Conservation (phyloP, 2,329 filamentous ascomycete genomes). For the Coniochaeta ligniaria region DNA sequence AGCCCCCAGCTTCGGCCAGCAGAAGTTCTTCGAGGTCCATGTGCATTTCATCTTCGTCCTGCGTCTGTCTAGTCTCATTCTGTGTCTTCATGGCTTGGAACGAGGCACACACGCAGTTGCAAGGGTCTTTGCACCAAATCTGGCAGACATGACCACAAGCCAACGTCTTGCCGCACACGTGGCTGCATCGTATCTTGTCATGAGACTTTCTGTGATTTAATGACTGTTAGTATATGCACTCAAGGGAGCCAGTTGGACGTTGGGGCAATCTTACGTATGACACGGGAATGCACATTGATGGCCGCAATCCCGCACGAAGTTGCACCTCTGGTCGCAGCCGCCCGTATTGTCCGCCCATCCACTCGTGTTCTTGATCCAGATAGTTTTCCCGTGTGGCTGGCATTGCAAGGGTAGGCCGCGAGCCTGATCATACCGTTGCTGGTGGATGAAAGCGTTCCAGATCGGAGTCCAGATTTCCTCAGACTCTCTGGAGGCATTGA, state of each 20-base stretch:
- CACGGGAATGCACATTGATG: conserved; percentile 45
- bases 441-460: conserved; percentile 41
- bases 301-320: conserved; percentile 34
- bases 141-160: not conserved
- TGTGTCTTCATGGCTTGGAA: not conserved
- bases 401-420: conserved; percentile 57
- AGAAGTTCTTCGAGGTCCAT: not conserved
- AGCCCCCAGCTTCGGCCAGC: not conserved
- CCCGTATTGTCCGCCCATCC: conserved; percentile 43
- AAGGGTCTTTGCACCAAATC: conserved; percentile 1
- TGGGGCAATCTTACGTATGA: conserved; percentile 34
- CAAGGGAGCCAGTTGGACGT: conserved; percentile 7
- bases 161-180: conserved; percentile 12
- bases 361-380: conserved; percentile 41
- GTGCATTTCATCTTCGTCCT: not conserved
- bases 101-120: not conserved
- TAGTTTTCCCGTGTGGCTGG: conserved; percentile 45
- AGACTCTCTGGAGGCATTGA: conserved; percentile 36
- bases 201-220: conserved; percentile 9
- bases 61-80: not conserved
- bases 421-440: conserved; percentile 20
- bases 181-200: conserved; percentile 12
- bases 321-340: conserved; percentile 43
- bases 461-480: conserved; percentile 32
- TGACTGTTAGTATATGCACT: not conserved